These are phyloP conservation scores for Linum tenue DNA, from an alignment of 345 rosid genomes.

Conservation along the genomic window DNA sequence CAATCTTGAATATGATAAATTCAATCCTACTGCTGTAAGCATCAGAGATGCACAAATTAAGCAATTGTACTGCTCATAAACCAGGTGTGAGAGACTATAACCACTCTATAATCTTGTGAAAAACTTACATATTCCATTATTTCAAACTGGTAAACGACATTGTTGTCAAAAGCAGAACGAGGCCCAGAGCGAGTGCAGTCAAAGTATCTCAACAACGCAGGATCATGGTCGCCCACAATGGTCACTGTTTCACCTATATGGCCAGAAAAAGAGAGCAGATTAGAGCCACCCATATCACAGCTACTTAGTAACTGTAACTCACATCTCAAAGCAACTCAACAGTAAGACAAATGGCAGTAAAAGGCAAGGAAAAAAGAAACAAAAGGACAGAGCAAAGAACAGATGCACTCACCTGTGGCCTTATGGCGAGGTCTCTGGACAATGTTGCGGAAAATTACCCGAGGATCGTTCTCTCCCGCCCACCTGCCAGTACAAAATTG, in stretches of 20 bases:
- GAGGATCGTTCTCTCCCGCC: constrained; percentile 96
- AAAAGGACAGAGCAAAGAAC: not conserved
- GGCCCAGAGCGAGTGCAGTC: constrained; percentile 95
- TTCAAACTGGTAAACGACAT: constrained; percentile 91
- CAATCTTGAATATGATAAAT: not conserved
- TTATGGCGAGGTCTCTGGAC: constrained; percentile 97
- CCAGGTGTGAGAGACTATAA: not conserved
- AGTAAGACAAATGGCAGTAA: not conserved
- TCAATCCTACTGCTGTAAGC: not conserved
- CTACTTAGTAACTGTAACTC: not conserved
- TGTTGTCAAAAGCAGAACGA: constrained; percentile 81
- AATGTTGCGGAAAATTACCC: constrained; percentile 88
- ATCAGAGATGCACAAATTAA: not conserved
- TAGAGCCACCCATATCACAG: not conserved
- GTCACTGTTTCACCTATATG: constrained; percentile 77
- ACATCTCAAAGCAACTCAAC: not conserved
- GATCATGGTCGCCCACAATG: constrained; percentile 78
- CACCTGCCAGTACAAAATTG: constrained; percentile 39
- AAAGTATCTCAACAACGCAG: constrained; percentile 67
- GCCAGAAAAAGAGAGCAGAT: constrained; percentile 7
- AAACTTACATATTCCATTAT: constrained; percentile 84
- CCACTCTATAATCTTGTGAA: not conserved
- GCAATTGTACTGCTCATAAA: not conserved
- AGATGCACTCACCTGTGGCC: constrained; percentile 44
- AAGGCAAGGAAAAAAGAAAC: not conserved